Conservation (phyloP, 805 yeast species). For the Wickerhamomyces canadensis region DNA sequence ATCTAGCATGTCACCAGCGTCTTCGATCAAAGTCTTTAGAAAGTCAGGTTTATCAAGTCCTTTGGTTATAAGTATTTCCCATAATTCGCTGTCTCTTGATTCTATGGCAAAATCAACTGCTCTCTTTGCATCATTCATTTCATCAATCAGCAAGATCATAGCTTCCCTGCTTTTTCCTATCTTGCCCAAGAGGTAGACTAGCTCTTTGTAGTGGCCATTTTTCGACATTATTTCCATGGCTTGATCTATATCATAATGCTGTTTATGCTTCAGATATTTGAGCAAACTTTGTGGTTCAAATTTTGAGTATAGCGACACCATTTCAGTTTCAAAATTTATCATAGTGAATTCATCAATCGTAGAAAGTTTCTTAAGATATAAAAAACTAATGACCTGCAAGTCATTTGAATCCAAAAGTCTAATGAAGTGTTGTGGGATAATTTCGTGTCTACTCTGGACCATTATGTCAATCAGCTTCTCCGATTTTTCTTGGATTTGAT, state of each 20-base stretch:
- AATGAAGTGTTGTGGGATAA: constrained; percentile 49
- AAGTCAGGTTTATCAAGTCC: constrained; percentile 72
- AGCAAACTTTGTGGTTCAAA: constrained; percentile 51
- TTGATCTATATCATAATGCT: constrained; percentile 57
- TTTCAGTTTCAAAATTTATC: constrained; percentile 57
- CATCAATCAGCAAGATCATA: constrained; percentile 66
- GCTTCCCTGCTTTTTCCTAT: constrained; percentile 80
- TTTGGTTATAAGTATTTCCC: constrained; percentile 70
- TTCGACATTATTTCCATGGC: constrained; percentile 66
- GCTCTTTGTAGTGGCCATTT: constrained; percentile 53
- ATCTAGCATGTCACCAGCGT: constrained; percentile 58
- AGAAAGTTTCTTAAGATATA: constrained; percentile 60
- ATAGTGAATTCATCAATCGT: constrained; percentile 50
- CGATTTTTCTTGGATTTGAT: constrained; percentile 25
- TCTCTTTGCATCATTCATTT: constrained; percentile 68
- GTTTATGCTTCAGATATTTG: constrained; percentile 53
- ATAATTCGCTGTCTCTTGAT: constrained; percentile 66
- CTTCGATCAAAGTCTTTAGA: constrained; percentile 65
- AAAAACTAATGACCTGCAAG: constrained; percentile 48
- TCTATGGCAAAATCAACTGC: constrained; percentile 78
- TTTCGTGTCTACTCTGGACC: constrained; percentile 60
- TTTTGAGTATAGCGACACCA: constrained; percentile 59
- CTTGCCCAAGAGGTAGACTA: constrained; percentile 75
- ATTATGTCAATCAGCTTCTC: constrained; percentile 45
- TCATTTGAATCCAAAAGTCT: constrained; percentile 34